Evolutionary conservation across 257 asterid species (phyloP).

Genomic region (Pogostemon cablin): DNA sequence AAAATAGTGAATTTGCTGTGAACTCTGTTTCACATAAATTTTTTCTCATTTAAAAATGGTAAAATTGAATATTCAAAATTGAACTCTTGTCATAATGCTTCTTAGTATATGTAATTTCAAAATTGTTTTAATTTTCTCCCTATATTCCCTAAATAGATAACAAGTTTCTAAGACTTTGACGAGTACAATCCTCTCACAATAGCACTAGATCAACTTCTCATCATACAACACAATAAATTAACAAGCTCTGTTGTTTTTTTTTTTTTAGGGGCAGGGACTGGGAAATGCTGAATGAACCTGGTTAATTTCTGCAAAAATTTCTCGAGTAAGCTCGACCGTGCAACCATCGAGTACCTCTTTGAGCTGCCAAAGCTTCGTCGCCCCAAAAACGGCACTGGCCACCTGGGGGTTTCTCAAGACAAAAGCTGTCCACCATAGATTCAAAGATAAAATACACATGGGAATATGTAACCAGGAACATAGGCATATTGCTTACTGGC

Average conservation of each 20-base stretch:
- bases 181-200: too few relatives aligned
- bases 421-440: constrained; percentile 57
- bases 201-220: constrained; percentile 6
- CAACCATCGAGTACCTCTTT: constrained; percentile 67
- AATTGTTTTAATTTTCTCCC: too few relatives aligned
- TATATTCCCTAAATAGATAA: too few relatives aligned
- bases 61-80: too few relatives aligned
- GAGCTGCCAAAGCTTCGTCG: constrained; percentile 83
- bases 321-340: constrained; percentile 57
- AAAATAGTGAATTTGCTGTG: too few relatives aligned
- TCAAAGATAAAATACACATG: constrained; percentile 2
- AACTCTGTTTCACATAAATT: too few relatives aligned
- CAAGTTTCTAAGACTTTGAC: too few relatives aligned
- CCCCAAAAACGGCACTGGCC: constrained; percentile 80
- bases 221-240: not conserved
- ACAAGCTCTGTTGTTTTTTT: not conserved
- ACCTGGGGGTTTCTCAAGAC: constrained; percentile 79
- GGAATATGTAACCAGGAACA: too few relatives aligned
- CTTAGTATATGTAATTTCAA: too few relatives aligned
- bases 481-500: too few relatives aligned
- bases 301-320: constrained; percentile 58
- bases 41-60: too few relatives aligned
- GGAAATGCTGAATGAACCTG: constrained; percentile 62
- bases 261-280: constrained; percentile 69
- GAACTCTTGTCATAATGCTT: too few relatives aligned